Conservation (phyloP, 139 green algal genomes). For the Auxenochlorella pyrenoidosa region DNA sequence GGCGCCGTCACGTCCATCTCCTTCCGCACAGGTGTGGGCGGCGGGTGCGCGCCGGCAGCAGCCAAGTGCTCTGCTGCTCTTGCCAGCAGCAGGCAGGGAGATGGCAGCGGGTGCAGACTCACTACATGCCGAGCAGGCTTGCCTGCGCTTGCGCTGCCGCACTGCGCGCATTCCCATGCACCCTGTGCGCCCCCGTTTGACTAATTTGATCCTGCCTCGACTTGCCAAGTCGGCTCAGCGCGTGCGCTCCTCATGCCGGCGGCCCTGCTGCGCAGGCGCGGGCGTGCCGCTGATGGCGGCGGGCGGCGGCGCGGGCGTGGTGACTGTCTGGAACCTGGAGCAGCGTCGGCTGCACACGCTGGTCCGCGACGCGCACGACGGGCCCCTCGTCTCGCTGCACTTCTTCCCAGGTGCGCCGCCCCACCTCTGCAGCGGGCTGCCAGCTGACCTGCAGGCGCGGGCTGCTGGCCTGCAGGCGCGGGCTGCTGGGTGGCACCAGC, state of each 20-base stretch:
- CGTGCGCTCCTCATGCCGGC: neutral
- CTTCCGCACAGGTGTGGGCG: conserved; percentile 63
- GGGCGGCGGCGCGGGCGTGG: conserved; percentile 70
- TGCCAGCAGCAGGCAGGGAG: neutral
- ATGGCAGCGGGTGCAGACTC: too few relatives aligned
- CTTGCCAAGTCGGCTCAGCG: too few relatives aligned
- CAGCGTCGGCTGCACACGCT: conserved; percentile 76
- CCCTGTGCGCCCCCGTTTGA: too few relatives aligned
- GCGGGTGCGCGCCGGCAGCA: neutral
- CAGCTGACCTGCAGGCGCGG: too few relatives aligned
- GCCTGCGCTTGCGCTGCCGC: too few relatives aligned
- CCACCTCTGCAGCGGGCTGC: too few relatives aligned
- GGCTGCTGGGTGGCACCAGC: too few relatives aligned
- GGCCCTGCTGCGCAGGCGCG: conserved; percentile 57
- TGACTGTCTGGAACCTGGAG: conserved; percentile 96
- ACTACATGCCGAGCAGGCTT: too few relatives aligned
- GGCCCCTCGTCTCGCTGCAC: conserved; percentile 54
- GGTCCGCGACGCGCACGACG: conserved; percentile 80
- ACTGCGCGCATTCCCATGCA: too few relatives aligned
- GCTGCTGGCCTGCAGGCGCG: too few relatives aligned
- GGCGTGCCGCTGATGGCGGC: conserved; percentile 82
- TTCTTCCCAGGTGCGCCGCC: conserved; percentile 67
- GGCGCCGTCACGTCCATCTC: conserved; percentile 60
- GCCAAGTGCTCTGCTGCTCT: neutral
- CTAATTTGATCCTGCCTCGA: too few relatives aligned